Base-by-base conservation (phyloP, 805 yeast genomes). In the Candida boleticola region DNA sequence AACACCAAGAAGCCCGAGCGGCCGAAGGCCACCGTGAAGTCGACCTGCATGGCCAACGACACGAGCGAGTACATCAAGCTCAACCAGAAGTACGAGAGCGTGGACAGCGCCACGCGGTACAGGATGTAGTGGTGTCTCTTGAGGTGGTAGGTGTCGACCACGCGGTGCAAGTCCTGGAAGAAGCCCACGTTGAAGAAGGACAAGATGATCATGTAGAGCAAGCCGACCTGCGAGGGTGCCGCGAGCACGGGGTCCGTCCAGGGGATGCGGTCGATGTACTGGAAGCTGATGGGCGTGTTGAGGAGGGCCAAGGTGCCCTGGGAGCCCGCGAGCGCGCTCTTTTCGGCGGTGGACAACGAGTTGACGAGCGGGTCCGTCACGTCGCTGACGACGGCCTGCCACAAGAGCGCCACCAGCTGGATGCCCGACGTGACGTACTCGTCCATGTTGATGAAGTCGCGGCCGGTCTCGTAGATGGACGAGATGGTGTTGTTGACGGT, bases 211-310 rank as follows among this genome's bases (percentile, higher is more conserved):
- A 84, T 67, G 56, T 80, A 85, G 57, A 86, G 82, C 48, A 84
- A 71, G 39, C 93, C 93, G 45, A 85, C 82, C 58, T 85, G 92
- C 3, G 80, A 60, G 3, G 90, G 89, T 0, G 89, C 89, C 35
- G 73, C 51, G 11, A 81, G 55, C 4, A 77, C 79, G 2, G 76
- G 66, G 50, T 78, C 65, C 1, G 60, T 59, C 40, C 64, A 68
- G 1, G 86, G 85, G 13, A 69, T 64, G 37, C 68, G 59, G 53
- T 85, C 89, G 2, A 53, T 33, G 30, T 49, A 58, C 1, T 47
- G 23, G 42, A 77, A 64, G 1, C 44, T 47, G 13, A 74, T 61
- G 13, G 70, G 71, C 17, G 50, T 53, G 22, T 69, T 49, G 7
- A 67, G 36, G 3, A 64, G 37, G 3, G 47, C 14, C 13, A 37